Base-by-base conservation (phyloP, 257 asterid species). In the Jacaranda mimosifolia region DNA sequence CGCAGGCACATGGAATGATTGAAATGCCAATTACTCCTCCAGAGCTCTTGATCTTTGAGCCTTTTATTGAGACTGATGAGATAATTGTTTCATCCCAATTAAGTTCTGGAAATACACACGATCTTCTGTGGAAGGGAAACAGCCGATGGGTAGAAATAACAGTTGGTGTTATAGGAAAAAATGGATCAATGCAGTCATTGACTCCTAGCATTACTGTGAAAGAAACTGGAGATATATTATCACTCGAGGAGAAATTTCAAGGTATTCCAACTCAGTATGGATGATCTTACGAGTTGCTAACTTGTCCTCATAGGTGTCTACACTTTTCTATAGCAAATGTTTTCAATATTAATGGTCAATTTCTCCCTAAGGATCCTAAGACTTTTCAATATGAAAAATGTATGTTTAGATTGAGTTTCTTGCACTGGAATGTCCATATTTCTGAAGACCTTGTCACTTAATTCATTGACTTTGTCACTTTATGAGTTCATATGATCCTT, bases 131-230 rank as follows among this genome's bases (percentile, higher is more conserved):
- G 98, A 75, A 90, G 82, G 97, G 98, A 78, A 65, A 70, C 15
- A 93, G 94, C 84, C 89, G 96, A 80, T 93, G 98, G 98, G 98
- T 93, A 49, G 98, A 93, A 85, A 87, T 93, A 53, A 93, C 98
- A 43, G 96, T 93, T 71, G 98, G 98, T 81, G 97, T 91, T 15
- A 39, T 93, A 11, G 98, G 98, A 77, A 83, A 86, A 77, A 79
- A 85, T 10, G 96, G 97, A 72, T 75, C 91, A 26, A 90, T 93
- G 98, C 86, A 60, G 77, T 93, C 98, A 19, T 77, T 93, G 85
- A 85, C 98, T 81, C 98, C 98, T 48, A 93, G 98, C 87, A 76
- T 89, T 76, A 93, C 98, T 58, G 97, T 93, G 67, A 93, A 93
- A 84, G 98, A 93, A 87, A 68, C 83, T 64, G 98, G 98, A 59